phyloP scores from a whole-genome alignment of 805 yeast genomes.

The Clavispora fructus region DNA sequence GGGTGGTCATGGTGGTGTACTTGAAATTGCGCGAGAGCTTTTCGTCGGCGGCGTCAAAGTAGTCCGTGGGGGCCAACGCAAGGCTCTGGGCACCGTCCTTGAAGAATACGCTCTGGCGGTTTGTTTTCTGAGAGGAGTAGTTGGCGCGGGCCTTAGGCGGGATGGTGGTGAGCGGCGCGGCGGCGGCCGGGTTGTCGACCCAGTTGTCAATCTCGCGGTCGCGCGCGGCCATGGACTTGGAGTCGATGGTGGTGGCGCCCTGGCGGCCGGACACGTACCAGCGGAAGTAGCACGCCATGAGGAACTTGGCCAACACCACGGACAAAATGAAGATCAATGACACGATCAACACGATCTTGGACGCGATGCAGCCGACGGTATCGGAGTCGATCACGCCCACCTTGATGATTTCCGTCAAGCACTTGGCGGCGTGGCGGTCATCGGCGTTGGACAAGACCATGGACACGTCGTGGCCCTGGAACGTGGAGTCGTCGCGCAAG shows the following conservation, averaged over 20 bases:
- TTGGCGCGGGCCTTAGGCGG: slow-evolving; percentile 51
- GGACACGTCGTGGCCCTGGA: slow-evolving; percentile 80
- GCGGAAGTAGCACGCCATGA: slow-evolving; percentile 83
- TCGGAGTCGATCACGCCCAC: slow-evolving; percentile 88
- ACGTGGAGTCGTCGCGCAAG: slow-evolving; percentile 46
- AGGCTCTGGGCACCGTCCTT: slow-evolving; percentile 23
- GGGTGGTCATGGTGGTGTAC: slow-evolving; percentile 63
- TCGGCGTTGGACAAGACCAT: slow-evolving; percentile 58
- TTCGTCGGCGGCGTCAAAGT: slow-evolving; percentile 28
- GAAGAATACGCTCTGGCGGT: slow-evolving; percentile 39
- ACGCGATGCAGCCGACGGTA: slow-evolving; percentile 91
- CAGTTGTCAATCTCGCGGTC: slow-evolving; percentile 74
- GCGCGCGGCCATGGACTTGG: slow-evolving; percentile 57
- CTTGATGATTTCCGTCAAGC: slow-evolving; percentile 78
- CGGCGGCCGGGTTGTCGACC: slow-evolving; percentile 53
- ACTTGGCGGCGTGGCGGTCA: slow-evolving; percentile 70
- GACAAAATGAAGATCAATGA: slow-evolving; percentile 83
- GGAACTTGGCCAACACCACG: slow-evolving; percentile 70
- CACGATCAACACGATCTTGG: slow-evolving; percentile 72
- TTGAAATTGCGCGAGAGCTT: slow-evolving; percentile 34
- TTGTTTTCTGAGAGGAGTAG: slow-evolving; percentile 30
- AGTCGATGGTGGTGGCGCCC: slow-evolving; percentile 66
- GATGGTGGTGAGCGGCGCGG: slow-evolving; percentile 37
- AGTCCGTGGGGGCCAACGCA: slow-evolving; percentile 37
- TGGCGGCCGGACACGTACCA: slow-evolving; percentile 67